Percentiles rank a stretch among this genome's conserved stretches.
phyloP scores from a whole-genome alignment of 495 filamentous ascomycete genomes.

The Hypoxylon fragiforme region DNA sequence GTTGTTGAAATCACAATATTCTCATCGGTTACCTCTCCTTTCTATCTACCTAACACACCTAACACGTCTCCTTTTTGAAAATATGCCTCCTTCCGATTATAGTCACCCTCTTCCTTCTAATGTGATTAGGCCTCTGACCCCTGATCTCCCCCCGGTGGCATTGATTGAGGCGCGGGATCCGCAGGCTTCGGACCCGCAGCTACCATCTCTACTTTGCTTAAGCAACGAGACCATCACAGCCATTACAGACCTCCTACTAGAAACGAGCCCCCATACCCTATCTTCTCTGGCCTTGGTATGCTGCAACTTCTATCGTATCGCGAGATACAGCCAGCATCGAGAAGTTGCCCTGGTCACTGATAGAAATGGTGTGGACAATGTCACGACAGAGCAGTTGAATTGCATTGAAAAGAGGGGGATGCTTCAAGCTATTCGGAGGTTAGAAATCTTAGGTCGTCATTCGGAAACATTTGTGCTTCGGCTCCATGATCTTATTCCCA shows the following conservation, averaged over 20 bases:
- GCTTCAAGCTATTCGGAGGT: neutral
- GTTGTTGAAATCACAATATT: too few relatives aligned
- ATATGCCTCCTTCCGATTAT: too few relatives aligned
- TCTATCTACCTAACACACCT: neutral
- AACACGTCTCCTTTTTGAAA: too few relatives aligned
- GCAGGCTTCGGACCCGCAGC: neutral
- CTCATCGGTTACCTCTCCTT: too few relatives aligned
- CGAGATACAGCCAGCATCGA: conserved; percentile 1
- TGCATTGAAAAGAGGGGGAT: neutral
- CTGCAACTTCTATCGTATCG: conserved; percentile 2
- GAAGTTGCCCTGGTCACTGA: neutral
- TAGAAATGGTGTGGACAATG: neutral
- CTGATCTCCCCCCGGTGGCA: neutral
- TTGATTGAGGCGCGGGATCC: neutral
- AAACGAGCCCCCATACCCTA: neutral
- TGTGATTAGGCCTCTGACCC: neutral
- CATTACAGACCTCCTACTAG: conserved; percentile 1
- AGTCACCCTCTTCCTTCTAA: too few relatives aligned
- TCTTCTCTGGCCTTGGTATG: conserved; percentile 5
- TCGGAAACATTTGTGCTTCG: neutral
- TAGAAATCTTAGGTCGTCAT: neutral
- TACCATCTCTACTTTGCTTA: neutral
- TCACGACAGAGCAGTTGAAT: neutral
- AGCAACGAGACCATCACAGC: conserved; percentile 4
- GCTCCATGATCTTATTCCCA: neutral